Base-by-base conservation (phyloP, 257 asterid species). In the Solanum raphanifolium region DNA sequence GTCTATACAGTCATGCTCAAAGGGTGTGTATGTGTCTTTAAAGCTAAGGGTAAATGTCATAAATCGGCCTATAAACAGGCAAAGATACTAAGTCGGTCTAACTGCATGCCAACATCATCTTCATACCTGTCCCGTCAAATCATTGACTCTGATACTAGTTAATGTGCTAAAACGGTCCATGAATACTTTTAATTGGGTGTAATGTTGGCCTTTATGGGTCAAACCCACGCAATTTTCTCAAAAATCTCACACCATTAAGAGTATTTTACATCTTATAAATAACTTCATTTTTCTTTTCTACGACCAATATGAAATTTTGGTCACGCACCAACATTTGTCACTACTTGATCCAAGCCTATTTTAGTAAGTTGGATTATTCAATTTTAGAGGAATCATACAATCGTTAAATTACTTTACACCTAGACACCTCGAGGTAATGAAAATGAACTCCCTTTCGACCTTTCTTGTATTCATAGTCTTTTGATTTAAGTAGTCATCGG, bases 201-300 rank as follows among this genome's bases (percentile, higher is more conserved):
- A 0, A 55, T 55, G 9, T 20, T 55, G 25, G 20, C 25, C 2
- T 7, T 55, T 55, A 1, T 55, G 5, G 11, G 8, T 55, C 25
- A 55, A 18, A 16, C 65, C 1, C n/a, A 16, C 4, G 0, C 0
- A 6, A 0, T 55, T 55, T 55, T 0, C 5, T 6, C 11, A 18
- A 55, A 55, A 20, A 55, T 16, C 11, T 55, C 65, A 20, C 11
- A 55, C 25, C 25, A 20, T 20, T 55, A 55, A 55, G 25, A 55
- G 2, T 11, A 25, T 4, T 23, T 5, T 1, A 23, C 3, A 60
- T 9, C 6, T 23, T 60, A 9, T 23, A 60, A 60, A 2, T 60
- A 60, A 9, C 6, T 60, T 2, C 6, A 0, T 4, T 65, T 65
- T 65, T 65, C n/a, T 55, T 18, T 55, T 7, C 25, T 10, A 65